phyloP scores from a whole-genome alignment of 164 flowering plant species.

The Tetracentron sinense region DNA sequence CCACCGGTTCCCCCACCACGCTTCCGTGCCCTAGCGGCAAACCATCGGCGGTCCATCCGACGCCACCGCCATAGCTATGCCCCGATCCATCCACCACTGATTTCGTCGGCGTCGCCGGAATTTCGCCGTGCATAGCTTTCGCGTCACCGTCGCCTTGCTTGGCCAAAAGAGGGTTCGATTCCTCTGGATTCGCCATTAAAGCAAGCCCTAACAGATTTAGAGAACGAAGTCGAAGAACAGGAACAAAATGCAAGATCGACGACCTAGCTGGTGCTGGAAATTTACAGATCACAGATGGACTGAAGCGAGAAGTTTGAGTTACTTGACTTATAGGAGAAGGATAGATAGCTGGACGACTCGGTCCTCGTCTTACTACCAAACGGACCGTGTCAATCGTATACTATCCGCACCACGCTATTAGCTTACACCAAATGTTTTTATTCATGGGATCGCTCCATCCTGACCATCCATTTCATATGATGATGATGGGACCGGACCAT shows the following conservation, averaged over 20 bases:
- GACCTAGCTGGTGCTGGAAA: not conserved
- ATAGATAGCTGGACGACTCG: too few species aligned
- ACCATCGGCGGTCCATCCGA: constrained; percentile 74
- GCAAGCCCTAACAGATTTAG: not conserved
- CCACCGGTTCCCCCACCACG: constrained; percentile 66
- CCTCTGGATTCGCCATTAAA: constrained; percentile 47
- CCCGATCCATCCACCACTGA: not conserved
- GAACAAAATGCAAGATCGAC: not conserved
- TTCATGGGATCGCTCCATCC: too few species aligned
- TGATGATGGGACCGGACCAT: too few species aligned
- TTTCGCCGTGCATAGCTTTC: not conserved
- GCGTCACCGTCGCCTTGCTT: constrained; percentile 18
- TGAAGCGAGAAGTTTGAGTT: too few species aligned
- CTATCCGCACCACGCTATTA: too few species aligned
- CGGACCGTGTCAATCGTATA: too few species aligned
- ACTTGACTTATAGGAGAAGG: too few species aligned
- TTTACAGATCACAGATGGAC: not conserved
- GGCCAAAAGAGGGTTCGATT: constrained; percentile 47
- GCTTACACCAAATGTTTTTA: too few species aligned
- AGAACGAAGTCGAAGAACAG: not conserved
- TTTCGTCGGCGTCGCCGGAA: constrained; percentile 14
- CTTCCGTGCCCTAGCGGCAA: constrained; percentile 62
- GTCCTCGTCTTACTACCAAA: too few species aligned
- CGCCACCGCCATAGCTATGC: constrained; percentile 3
- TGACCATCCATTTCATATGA: too few species aligned